Percentiles rank a stretch among this genome's conserved stretches.
Evolutionary conservation across 192 early-diverging fungal genomes (phyloP).

Genomic region (Neocallimastix lanati): DNA sequence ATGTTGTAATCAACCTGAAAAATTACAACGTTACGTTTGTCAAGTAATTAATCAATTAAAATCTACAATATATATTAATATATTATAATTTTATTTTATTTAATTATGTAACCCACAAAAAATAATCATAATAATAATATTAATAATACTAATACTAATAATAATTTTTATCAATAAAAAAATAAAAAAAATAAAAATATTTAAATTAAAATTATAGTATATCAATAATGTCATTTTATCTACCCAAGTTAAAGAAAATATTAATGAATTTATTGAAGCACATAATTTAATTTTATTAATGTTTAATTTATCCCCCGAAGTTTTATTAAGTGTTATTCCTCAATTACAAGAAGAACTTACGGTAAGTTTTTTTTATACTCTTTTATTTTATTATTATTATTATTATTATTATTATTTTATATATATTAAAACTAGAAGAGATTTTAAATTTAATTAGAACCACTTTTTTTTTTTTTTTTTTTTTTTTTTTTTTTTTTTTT

Average conservation of each 20-base stretch:
- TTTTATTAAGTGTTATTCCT: conserved; percentile 80
- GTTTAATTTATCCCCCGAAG: conserved; percentile 46
- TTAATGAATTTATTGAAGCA: conserved; percentile 37
- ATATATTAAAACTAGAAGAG: no score
- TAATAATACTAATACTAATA: no score
- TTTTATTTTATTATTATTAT: no score
- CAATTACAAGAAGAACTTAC: conserved; percentile 81
- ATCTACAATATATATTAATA: background rate
- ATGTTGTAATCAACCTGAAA: conserved; percentile 49
- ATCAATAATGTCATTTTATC: conserved; percentile 68
- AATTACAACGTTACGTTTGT: conserved; percentile 77
- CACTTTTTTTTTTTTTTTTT: no score
- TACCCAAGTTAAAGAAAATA: conserved; percentile 21
- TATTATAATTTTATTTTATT: no score
- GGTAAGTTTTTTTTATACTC: no score
- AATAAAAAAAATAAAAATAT: background rate
- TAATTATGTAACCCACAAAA: no score
- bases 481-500: no score
- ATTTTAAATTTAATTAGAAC: no score
- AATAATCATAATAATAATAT: no score
- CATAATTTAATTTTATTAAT: conserved; percentile 72
- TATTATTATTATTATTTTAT: no score
- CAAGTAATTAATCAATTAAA: conserved; percentile 24
- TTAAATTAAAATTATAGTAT: conserved; percentile 23
- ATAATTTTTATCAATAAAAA: background rate